Evolutionary conservation across 2,329 filamentous ascomycete genomes (phyloP), one percentile per base, ranked within the genome.

Genomic region (Cadophora luteo-olivacea): DNA sequence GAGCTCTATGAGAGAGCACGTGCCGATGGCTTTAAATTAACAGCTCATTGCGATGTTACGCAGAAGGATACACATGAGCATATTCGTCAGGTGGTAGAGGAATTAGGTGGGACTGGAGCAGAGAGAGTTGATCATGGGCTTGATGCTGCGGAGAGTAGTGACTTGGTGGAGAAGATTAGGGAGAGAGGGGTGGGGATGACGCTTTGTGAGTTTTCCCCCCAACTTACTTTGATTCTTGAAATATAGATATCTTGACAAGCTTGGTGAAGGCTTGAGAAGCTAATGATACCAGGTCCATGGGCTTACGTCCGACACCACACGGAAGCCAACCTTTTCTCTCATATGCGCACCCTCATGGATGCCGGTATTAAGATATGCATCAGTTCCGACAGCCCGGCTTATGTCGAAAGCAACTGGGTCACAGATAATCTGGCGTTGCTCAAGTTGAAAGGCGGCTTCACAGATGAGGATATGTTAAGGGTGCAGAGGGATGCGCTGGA

Each of bases 91-190:
- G 73, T 73, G 19, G 65, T 62, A 16, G 36, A 61, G 22, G 87
- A 90, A 3, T 80, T 93, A 41, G 86, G 90, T 69, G 77, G 82
- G 25, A 82, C 92, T 32, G 82, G 83, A 32, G 86, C 88, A 52
- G 81, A 84, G 75, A 86, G 92, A 33, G 91, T 94, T 75, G 91
- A 94, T 77, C 91, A 94, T 77, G 91, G 91, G 0, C 86, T 92
- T 64, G 78, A 83, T 0, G 82, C 78, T 38, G 80, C 92, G 29
- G 81, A 92, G 77, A 74, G 81, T 63, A 81, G 84, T 19, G 82
- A 92, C 14, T 87, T 85, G 2, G 77, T 81, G 22, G 81, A 86
- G 61, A 36, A 38, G 11, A 71, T 76, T 11, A 73, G 67, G 33
- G 61, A 58, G 12, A 71, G 65, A 24, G 80, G 83, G 33, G 86